Evolutionary conservation across 2,329 filamentous ascomycete species (phyloP), one percentile per base, ranked within the genome.

Genomic region (Drechslerella coelobrocha): DNA sequence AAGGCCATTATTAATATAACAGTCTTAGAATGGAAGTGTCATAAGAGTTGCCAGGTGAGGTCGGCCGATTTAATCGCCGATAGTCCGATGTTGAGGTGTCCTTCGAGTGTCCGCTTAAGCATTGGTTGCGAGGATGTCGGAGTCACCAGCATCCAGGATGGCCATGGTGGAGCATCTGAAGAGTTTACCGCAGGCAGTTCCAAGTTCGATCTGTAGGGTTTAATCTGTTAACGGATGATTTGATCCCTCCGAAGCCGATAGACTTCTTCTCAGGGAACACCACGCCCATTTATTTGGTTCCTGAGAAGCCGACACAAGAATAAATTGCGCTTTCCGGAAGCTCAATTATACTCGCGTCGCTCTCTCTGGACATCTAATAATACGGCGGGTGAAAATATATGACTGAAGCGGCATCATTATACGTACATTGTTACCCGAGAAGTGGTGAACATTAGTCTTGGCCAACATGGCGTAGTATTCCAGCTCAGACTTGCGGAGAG

Each of bases 381-480:
- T 71, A 55, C 66, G 53, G 26, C 61, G 66, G 68, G 61, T 61
- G 65, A 54, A 61, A 61, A 61, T 39, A 59, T 60, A 45, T 43
- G 31, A 47, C 54, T 26, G 61, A 39, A 45, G 45, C 12, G 9
- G 9, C 14, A 12, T 23, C 12, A 34, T 19, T 39, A 24, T 51
- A 91, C 93, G 89, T 89, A 97, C 93, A 88, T 97, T 97, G 89
- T 95, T 96, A 79, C 94, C 94, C 77, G 86, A 86, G 85, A 97
- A 97, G 86, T 99, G 94, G 86, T 97, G 93, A 79, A 97, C 93
- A 75, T 89, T 88, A 78, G 89, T 91, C 88, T 97, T 96, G 81
- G 88, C 88, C 78, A 96, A 83, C 91, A 94, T 94, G 81, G 86
- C 86, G 85, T 92, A 92, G 84, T 91, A 97, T 85, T 97, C 93